phyloP scores from a whole-genome alignment of 1,139 yeast genomes.

The Blastobotrys aristatus region DNA sequence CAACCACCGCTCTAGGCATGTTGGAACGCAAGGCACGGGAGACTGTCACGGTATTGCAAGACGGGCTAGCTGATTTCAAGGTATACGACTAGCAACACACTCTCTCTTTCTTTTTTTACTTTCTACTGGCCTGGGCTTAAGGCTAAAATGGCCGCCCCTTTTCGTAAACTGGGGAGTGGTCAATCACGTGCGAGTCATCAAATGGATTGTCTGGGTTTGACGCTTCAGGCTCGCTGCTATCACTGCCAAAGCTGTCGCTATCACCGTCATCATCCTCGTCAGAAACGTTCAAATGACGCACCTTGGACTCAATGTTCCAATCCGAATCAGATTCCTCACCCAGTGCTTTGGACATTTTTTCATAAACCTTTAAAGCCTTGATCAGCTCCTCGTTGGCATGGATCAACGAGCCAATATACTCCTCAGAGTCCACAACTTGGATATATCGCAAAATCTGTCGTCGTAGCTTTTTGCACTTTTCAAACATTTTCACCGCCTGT shows the following conservation, averaged over 20 bases:
- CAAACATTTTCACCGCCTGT: constrained; percentile 56
- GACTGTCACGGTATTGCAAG: constrained; percentile 24
- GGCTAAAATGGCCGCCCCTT: constrained; percentile 6
- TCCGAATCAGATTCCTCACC: constrained; percentile 43
- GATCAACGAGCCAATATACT: constrained; percentile 76
- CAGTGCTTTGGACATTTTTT: constrained; percentile 49
- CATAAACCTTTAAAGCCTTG: constrained; percentile 62
- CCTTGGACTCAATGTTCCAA: constrained; percentile 25
- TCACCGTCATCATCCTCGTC: neutral
- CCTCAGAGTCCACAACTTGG: constrained; percentile 76
- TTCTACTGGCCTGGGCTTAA: neutral
- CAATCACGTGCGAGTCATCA: constrained; percentile 51
- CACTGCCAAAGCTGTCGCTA: constrained; percentile 14
- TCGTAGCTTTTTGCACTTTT: constrained; percentile 70
- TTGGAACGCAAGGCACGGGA: constrained; percentile 24
- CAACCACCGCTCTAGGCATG: constrained; percentile 27
- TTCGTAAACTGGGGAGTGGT: constrained; percentile 14
- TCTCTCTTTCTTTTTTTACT: neutral
- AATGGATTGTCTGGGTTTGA: constrained; percentile 52
- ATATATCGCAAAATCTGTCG: constrained; percentile 73
- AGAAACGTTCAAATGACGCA: constrained; percentile 23
- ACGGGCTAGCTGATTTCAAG: constrained; percentile 25
- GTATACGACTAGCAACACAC: constrained; percentile 18
- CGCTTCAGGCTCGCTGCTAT: neutral
- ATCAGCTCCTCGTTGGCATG: constrained; percentile 89